These are phyloP conservation scores for Thermomyces lanuginosus DNA, from an alignment of 2,329 filamentous ascomycete genomes.

Conservation along the genomic window DNA sequence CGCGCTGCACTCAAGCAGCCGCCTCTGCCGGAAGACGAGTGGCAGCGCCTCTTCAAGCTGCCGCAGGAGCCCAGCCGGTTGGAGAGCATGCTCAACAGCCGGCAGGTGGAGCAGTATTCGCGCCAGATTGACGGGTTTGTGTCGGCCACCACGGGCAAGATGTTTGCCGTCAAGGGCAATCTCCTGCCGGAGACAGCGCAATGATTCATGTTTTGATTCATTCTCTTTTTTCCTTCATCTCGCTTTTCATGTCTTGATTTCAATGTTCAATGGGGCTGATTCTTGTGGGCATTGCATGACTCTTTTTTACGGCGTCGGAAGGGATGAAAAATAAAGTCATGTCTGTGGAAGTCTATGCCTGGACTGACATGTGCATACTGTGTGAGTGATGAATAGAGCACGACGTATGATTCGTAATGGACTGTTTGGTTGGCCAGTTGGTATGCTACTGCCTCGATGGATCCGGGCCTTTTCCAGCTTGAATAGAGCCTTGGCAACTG, in stretches of 20 bases:
- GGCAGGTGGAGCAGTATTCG: constrained; percentile 95
- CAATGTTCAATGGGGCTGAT: constrained; percentile 6
- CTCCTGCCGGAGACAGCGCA: constrained; percentile 41
- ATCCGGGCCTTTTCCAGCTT: too few relatives aligned
- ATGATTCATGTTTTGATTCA: constrained; percentile 16
- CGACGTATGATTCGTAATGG: too few relatives aligned
- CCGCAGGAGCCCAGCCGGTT: constrained; percentile 84
- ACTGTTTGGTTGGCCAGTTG: too few relatives aligned
- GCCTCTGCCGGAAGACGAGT: constrained; percentile 87
- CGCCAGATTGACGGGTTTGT: constrained; percentile 95
- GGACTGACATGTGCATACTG: too few relatives aligned
- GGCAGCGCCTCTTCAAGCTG: constrained; percentile 95
- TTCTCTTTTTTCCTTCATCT: constrained; percentile 13
- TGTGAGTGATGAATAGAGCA: too few relatives aligned
- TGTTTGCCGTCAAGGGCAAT: constrained; percentile 82
- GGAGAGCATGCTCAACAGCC: constrained; percentile 84
- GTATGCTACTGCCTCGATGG: too few relatives aligned
- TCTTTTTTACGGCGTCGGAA: constrained; percentile 27
- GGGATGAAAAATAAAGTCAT: constrained; percentile 22
- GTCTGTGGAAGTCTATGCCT: constrained; percentile 7
- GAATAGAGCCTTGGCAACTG: too few relatives aligned
- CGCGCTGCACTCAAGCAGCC: constrained; percentile 74
- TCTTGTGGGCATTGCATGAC: constrained; percentile 21
- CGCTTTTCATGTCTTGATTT: constrained; percentile 1
- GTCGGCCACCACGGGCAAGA: constrained; percentile 80